Conservation (phyloP, 208 protist species). For the Trypanosoma melophagium region DNA sequence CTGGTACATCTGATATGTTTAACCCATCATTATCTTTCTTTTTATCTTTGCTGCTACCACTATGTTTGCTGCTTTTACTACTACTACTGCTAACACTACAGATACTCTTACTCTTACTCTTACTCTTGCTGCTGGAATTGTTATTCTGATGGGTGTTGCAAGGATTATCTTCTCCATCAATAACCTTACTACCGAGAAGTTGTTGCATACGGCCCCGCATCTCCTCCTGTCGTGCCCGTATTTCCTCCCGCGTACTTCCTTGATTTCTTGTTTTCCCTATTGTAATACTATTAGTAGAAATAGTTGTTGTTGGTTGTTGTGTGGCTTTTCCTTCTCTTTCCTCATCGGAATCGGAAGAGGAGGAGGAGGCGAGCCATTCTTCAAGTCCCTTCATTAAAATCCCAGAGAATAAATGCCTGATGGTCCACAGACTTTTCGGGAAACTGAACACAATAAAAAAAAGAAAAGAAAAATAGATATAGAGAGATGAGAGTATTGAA, state of each 20-base stretch:
- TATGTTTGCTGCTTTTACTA: slow-evolving; percentile 7
- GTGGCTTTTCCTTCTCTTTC: not conserved
- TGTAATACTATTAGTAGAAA: too few relatives aligned
- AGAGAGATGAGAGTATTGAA: not conserved
- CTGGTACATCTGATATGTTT: not conserved
- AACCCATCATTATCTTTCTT: not conserved
- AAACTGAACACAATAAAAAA: not conserved
- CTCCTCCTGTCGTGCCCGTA: slow-evolving; percentile 38
- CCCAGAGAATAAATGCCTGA: not conserved
- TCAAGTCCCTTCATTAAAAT: slow-evolving; percentile 64
- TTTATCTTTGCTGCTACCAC: not conserved
- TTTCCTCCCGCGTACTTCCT: not conserved
- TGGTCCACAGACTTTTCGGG: too few relatives aligned
- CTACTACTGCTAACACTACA: not conserved
- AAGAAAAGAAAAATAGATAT: not conserved
- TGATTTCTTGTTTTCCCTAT: not conserved
- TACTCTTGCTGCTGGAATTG: slow-evolving; percentile 29
- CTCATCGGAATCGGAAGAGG: not conserved
- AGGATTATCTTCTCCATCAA: slow-evolving; percentile 9
- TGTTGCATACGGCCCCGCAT: slow-evolving; percentile 59
- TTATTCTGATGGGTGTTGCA: slow-evolving; percentile 1
- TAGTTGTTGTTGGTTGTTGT: not conserved
- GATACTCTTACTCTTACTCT: slow-evolving; percentile 28
- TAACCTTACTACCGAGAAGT: slow-evolving; percentile 44
- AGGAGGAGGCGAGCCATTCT: slow-evolving; percentile 54